Conservation (phyloP, 805 yeast genomes). For the Pichia californica region DNA sequence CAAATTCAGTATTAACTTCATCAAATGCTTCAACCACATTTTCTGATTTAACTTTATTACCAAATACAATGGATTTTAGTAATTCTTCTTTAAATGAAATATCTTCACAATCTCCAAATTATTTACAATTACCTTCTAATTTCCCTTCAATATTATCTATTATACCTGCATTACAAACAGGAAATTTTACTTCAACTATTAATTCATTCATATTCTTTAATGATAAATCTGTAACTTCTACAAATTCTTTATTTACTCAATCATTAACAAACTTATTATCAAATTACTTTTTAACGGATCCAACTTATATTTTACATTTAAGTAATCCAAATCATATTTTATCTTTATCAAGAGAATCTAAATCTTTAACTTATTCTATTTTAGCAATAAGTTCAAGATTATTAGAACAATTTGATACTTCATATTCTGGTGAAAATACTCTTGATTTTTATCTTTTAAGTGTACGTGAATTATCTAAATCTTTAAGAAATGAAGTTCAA, state of each 20-base stretch:
- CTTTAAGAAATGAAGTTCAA: conserved; percentile 30
- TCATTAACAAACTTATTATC: conserved; percentile 9
- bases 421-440: conserved; percentile 23
- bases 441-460: conserved; percentile 25
- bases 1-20: not conserved
- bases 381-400: conserved; percentile 27
- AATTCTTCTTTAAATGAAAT: no score
- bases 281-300: conserved; percentile 11
- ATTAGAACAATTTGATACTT: conserved; percentile 17
- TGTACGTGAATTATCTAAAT: conserved; percentile 29
- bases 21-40: no score
- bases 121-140: conserved; percentile 6
- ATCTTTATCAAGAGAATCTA: conserved; percentile 33
- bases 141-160: conserved; percentile 9
- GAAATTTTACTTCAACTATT: conserved; percentile 4
- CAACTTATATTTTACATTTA: conserved; percentile 8
- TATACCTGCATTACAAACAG: conserved; percentile 7
- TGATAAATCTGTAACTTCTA: conserved; percentile 9
- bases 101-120: conserved; percentile 2
- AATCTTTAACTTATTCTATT: conserved; percentile 22
- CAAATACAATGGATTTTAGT: no score
- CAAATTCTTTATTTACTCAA: conserved; percentile 2
- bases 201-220: conserved; percentile 11
- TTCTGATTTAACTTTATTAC: no score
- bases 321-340: conserved; percentile 19